Base-by-base conservation (phyloP, 257 asterid genomes). In the Linderniella brevidens region DNA sequence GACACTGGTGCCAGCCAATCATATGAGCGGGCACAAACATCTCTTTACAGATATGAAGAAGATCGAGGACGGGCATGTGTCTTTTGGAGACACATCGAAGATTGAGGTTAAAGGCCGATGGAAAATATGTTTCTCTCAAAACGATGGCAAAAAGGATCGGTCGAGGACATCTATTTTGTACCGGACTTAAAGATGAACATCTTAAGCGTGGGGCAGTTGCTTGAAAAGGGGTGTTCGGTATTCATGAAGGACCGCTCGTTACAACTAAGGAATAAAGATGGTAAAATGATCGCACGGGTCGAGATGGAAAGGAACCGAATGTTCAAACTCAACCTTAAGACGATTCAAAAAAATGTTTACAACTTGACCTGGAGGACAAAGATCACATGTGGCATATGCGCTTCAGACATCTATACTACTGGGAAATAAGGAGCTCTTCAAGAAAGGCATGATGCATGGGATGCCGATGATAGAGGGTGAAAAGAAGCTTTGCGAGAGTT, bases 271-370 rank as follows among this genome's bases (percentile, higher is more conserved):
- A 20, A 46, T 11, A 16, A 16, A n/a, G n/a, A 20, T 1, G 50
- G 25, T 18, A 6, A 6, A 13, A 11, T 40, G 14, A 11, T 40
- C 50, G 50, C 50, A n/a, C 50, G 6, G 1, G 50, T 46, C 8
- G 50, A 46, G 5, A 46, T 46, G 50, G 20, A 11, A 46, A 17
- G 19, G 19, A 46, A 46, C 19, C 19, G 50, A 4, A 46, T 46
- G 50, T 46, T 6, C 20, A 17, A 46, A 46, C 32, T 25, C 4
- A 25, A 25, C 4, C 32, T 25, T 3, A 25, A 25, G 32, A 6
- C 32, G 32, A 25, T 25, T 25, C 32, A 25, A 25, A 25, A 25
- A 25, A 25, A 25, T 25, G 32, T 25, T 25, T 25, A 6, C 32
- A 25, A 25, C 4, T 25, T 25, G 32, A 25, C 32, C 6, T 25